phyloP scores from a whole-genome alignment of 257 asterid genomes.

The Ajuga chamaepitys region DNA sequence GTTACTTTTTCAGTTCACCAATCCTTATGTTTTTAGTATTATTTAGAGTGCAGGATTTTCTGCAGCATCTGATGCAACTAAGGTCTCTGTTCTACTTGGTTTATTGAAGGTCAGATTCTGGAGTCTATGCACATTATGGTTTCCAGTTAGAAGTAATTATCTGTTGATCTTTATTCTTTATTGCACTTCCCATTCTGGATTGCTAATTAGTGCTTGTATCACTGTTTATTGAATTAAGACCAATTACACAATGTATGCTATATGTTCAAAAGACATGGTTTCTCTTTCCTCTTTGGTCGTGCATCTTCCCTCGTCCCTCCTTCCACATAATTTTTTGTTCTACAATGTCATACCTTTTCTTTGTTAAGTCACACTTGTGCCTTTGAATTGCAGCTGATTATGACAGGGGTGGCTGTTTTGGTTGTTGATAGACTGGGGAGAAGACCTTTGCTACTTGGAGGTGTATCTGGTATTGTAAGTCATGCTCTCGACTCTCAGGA shows the following conservation, averaged over 20 bases:
- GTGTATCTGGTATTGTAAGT: constrained; percentile 96
- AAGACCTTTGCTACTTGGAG: constrained; percentile 94
- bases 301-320: neutral
- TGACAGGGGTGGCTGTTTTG: constrained; percentile 85
- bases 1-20: neutral
- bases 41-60: constrained; percentile 96
- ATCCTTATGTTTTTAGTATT: constrained; percentile 20
- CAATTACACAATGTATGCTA: neutral
- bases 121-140: constrained; percentile 2
- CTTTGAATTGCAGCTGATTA: constrained; percentile 46
- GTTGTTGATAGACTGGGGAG: constrained; percentile 85
- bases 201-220: neutral
- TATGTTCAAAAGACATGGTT: neutral
- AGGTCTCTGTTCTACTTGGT: constrained; percentile 80
- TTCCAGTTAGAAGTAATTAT: neutral
- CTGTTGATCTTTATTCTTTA: neutral
- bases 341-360: neutral
- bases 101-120: constrained; percentile 62
- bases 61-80: constrained; percentile 95
- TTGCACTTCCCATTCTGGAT: neutral
- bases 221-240: neutral
- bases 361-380: constrained; percentile 3
- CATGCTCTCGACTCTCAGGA: neutral
- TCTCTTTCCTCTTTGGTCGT: constrained; percentile 1
- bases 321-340: neutral